A percentile compares a stretch with the other conserved stretches of the same genome.
Evolutionary conservation across 805 yeast genomes (phyloP).

Genomic region (Teunomyces cretensis): DNA sequence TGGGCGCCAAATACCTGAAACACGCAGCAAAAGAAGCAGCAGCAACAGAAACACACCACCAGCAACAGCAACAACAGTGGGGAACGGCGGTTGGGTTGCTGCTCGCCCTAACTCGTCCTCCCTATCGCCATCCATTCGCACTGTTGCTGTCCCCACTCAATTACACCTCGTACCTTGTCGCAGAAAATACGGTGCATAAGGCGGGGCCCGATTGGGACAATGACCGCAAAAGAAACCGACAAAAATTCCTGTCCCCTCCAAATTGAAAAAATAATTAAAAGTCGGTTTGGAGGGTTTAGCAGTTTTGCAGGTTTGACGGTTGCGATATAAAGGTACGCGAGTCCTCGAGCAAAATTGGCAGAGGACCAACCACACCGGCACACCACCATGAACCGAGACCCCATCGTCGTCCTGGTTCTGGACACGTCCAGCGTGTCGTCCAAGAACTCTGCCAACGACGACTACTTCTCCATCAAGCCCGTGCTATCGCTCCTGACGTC

Average conservation of each 20-base stretch:
- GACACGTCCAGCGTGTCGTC: slow-evolving; percentile 4
- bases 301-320: not conserved
- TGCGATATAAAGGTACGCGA: slow-evolving; percentile 3
- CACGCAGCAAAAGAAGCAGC: too few species aligned
- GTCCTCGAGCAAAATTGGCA: too few species aligned
- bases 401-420: slow-evolving; percentile 1
- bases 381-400: not conserved
- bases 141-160: not conserved
- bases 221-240: not conserved
- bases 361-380: too few species aligned
- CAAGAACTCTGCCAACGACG: slow-evolving; percentile 7
- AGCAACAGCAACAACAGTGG: too few species aligned
- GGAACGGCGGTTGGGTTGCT: too few species aligned
- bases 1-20: too few species aligned
- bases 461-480: slow-evolving; percentile 12
- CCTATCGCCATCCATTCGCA: not conserved
- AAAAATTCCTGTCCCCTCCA: too few species aligned
- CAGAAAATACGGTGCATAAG: not conserved
- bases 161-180: not conserved
- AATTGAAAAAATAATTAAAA: too few species aligned
- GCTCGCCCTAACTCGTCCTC: too few species aligned
- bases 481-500: slow-evolving; percentile 9
- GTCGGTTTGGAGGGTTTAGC: not conserved
- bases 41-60: too few species aligned
- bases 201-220: not conserved